phyloP scores from a whole-genome alignment of 2,329 filamentous ascomycete genomes.

The Penicillium sumatraense region DNA sequence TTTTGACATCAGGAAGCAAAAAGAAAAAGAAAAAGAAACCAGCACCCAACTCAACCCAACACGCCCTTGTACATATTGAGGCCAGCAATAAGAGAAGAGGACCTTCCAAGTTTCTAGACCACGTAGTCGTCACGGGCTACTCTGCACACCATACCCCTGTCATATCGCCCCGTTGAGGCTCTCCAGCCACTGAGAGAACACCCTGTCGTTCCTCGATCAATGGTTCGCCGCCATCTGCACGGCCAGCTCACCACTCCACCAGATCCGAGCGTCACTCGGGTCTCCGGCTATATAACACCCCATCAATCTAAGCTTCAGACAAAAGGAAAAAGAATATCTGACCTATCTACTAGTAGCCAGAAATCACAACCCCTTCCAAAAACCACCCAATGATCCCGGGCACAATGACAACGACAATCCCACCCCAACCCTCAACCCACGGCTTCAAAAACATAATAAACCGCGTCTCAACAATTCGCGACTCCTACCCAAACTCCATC shows the following conservation, averaged over 20 bases:
- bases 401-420: neutral
- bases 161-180: constrained; percentile 1
- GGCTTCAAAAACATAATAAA: neutral
- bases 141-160: neutral
- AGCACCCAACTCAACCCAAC: neutral
- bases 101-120: too few species aligned
- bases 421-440: neutral
- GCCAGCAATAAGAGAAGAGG: neutral
- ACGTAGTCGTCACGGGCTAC: neutral
- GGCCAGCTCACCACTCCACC: neutral
- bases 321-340: neutral
- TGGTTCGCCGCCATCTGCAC: constrained; percentile 4
- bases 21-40: too few species aligned
- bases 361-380: neutral
- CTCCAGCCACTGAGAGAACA: neutral
- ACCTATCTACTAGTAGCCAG: too few species aligned
- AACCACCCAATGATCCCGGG: too few species aligned
- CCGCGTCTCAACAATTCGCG: neutral
- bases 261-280: neutral
- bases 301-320: neutral
- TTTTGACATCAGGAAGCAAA: neutral
- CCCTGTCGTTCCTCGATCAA: neutral
- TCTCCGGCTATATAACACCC: neutral
- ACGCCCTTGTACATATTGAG: neutral
- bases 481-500: neutral